These are phyloP conservation scores for Vitellaria paradoxa DNA, from an alignment of 179 eudicot species.

Conservation along the genomic window DNA sequence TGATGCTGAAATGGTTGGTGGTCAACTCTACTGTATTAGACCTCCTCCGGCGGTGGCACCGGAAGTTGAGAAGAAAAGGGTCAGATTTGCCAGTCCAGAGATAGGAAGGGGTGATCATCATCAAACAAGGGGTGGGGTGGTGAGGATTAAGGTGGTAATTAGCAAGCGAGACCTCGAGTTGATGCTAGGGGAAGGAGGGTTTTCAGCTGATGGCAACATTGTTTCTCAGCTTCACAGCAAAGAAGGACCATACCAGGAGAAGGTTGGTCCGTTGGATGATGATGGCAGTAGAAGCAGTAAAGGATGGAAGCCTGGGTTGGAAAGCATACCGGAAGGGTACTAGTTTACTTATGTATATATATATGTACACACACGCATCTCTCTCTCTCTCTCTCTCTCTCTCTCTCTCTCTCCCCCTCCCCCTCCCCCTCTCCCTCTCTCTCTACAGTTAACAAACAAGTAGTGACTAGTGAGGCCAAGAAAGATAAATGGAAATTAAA, in stretches of 20 bases:
- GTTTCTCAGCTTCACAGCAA: slow-evolving; percentile 25
- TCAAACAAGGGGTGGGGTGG: slow-evolving; percentile 22
- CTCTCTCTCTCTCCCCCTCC: too few relatives aligned
- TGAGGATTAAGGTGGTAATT: slow-evolving; percentile 70
- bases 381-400: too few relatives aligned
- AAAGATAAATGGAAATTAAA: too few relatives aligned
- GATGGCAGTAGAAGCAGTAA: background rate
- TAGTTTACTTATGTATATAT: background rate
- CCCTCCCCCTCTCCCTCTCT: too few relatives aligned
- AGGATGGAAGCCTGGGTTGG: slow-evolving; percentile 47
- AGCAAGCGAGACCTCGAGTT: slow-evolving; percentile 57
- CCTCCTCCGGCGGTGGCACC: slow-evolving; percentile 23
- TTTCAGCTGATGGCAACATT: slow-evolving; percentile 39
- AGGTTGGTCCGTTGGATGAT: background rate
- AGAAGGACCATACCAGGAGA: slow-evolving; percentile 14
- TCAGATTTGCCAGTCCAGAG: slow-evolving; percentile 36
- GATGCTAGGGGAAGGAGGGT: slow-evolving; percentile 44
- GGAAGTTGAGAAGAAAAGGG: slow-evolving; percentile 34
- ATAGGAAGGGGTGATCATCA: slow-evolving; percentile 8
- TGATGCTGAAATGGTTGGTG: slow-evolving; percentile 27
- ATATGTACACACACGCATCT: background rate
- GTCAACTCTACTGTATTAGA: slow-evolving; percentile 36
- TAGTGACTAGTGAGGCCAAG: too few relatives aligned
- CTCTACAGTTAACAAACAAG: too few relatives aligned
- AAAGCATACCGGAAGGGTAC: slow-evolving; percentile 49